A percentile compares a stretch with the other conserved stretches of the same genome.
These are phyloP conservation scores for Gardenia jasminoides DNA, from an alignment of 257 asterid genomes.

Conservation along the genomic window DNA sequence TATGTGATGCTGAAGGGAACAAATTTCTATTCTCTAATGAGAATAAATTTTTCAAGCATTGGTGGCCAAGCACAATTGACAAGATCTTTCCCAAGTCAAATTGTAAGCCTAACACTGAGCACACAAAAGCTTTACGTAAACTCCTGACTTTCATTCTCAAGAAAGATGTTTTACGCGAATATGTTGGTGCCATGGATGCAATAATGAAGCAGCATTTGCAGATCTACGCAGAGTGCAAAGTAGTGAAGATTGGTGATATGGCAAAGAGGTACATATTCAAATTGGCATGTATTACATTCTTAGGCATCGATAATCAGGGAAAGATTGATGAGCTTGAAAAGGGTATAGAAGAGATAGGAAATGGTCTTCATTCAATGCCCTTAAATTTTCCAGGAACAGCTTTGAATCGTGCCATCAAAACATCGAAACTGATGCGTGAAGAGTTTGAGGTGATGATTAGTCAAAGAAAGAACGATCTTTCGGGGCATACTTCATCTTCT, in stretches of 20 bases:
- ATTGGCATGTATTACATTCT: conserved; percentile 8
- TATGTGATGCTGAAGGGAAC: conserved; percentile 1
- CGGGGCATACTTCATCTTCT: not conserved
- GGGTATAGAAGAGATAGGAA: not conserved
- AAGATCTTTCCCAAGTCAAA: conserved; percentile 17
- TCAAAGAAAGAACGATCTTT: not conserved
- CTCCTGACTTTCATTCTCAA: conserved; percentile 1
- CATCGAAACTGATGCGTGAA: not conserved
- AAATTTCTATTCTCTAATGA: not conserved
- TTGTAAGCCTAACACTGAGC: conserved; percentile 5
- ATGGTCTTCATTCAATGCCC: conserved; percentile 6
- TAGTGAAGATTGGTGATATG: conserved; percentile 1
- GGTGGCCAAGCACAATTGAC: conserved; percentile 17
- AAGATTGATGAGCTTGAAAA: conserved; percentile 13
- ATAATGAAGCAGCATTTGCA: not conserved
- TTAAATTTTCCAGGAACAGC: conserved; percentile 13
- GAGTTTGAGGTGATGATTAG: conserved; percentile 8
- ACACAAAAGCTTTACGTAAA: conserved; percentile 2
- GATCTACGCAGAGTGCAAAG: not conserved
- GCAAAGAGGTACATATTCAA: conserved; percentile 5
- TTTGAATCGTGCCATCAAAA: conserved; percentile 7
- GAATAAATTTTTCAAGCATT: not conserved
- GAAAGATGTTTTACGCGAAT: not conserved
- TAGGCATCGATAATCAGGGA: conserved; percentile 1
- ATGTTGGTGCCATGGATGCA: not conserved